phyloP scores from a whole-genome alignment of 345 rosid species.

The Eucalyptus marginata region DNA sequence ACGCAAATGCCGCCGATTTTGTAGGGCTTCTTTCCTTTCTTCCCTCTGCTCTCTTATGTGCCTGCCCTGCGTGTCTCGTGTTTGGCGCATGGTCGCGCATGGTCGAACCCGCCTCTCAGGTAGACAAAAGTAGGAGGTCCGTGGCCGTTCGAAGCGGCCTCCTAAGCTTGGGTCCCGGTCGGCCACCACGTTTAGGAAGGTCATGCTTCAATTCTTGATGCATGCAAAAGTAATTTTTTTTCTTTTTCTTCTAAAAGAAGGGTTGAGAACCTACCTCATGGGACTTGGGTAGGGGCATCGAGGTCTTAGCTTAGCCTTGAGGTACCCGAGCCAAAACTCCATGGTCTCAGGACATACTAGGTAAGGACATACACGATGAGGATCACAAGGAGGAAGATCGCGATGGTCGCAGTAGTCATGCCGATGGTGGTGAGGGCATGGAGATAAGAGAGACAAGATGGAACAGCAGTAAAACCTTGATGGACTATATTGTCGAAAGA shows the following conservation, averaged over 20 bases:
- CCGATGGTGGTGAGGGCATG: not conserved
- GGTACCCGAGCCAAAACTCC: no score
- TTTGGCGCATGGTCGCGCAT: not conserved
- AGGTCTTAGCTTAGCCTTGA: no score
- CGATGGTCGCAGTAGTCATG: accelerated
- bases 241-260: no score
- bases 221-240: no score
- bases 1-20: not conserved
- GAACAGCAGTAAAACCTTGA: not conserved
- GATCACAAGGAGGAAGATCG: not conserved
- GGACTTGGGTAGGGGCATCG: accelerated
- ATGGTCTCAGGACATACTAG: accelerated
- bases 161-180: not conserved
- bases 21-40: not conserved
- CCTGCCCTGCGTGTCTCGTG: not conserved
- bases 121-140: not conserved
- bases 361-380: not conserved
- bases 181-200: not conserved
- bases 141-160: not conserved
- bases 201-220: no score
- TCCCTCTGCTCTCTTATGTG: not conserved
- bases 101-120: not conserved
- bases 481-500: not conserved
- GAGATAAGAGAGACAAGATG: not conserved
- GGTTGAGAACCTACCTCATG: no score